A percentile compares a stretch with the other conserved stretches of the same genome.
Evolutionary conservation across 805 yeast genomes (phyloP).

Genomic region (Candida manassasensis): DNA sequence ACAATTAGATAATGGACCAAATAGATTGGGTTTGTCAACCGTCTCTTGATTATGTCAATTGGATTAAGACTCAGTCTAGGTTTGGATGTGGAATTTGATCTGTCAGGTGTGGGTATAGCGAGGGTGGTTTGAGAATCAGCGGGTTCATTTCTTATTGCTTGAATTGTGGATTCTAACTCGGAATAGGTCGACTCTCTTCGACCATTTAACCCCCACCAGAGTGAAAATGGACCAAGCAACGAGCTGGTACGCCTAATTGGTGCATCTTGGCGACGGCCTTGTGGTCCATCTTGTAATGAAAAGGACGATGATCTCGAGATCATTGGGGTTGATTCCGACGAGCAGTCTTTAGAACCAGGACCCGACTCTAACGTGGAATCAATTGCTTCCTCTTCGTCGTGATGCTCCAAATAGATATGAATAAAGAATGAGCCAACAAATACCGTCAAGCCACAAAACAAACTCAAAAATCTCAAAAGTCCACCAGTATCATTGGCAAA

Average conservation of each 20-base stretch:
- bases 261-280: neutral
- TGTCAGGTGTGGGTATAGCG: neutral
- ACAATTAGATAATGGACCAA: constrained; percentile 51
- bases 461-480: constrained; percentile 50
- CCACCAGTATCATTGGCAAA: constrained; percentile 52
- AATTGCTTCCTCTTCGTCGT: constrained; percentile 15
- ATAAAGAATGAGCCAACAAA: constrained; percentile 45
- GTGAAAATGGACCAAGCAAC: constrained; percentile 32
- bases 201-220: constrained; percentile 35
- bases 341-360: neutral
- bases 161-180: constrained; percentile 10
- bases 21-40: constrained; percentile 31
- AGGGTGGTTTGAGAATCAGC: constrained; percentile 7
- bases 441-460: constrained; percentile 45
- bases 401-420: constrained; percentile 28
- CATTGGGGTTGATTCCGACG: constrained; percentile 3
- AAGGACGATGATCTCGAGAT: constrained; percentile 4
- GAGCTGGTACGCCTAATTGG: constrained; percentile 9
- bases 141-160: constrained; percentile 10
- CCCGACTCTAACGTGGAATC: neutral
- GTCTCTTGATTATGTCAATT: constrained; percentile 14
- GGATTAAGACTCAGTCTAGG: constrained; percentile 8
- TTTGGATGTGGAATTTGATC: neutral
- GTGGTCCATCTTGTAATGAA: neutral
- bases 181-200: constrained; percentile 17